These are phyloP conservation scores for Pseudopithomyces maydicus DNA, from an alignment of 2,329 filamentous ascomycete species.

Conservation along the genomic window DNA sequence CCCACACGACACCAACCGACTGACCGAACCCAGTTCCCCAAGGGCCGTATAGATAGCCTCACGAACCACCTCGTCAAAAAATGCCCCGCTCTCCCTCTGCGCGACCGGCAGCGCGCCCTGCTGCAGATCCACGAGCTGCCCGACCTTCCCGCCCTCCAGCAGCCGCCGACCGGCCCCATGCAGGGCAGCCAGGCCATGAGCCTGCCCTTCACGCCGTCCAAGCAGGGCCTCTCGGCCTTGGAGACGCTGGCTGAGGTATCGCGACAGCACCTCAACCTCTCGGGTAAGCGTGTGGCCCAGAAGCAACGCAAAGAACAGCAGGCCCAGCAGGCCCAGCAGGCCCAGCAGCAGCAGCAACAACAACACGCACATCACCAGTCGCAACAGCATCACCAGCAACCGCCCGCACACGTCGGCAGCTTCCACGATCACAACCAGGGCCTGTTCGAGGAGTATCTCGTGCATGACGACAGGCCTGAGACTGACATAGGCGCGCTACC, in stretches of 20 bases:
- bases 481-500: conserved; percentile 28
- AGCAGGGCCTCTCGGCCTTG: conserved; percentile 75
- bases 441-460: conserved; percentile 44
- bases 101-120: conserved; percentile 76
- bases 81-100: conserved; percentile 77
- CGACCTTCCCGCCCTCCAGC: conserved; percentile 53
- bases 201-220: conserved; percentile 51
- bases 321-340: no score
- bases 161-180: conserved; percentile 23
- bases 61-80: conserved; percentile 83
- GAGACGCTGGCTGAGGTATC: conserved; percentile 90
- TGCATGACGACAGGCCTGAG: conserved; percentile 45
- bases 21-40: conserved; percentile 67
- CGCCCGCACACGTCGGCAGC: conserved; percentile 14
- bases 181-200: conserved; percentile 40
- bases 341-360: conserved; percentile 20
- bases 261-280: conserved; percentile 69
- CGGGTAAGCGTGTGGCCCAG: conserved; percentile 48
- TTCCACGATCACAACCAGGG: conserved; percentile 25
- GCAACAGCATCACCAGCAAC: conserved; percentile 12
- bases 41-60: conserved; percentile 83
- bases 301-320: conserved; percentile 29
- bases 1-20: conserved; percentile 12
- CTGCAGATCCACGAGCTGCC: conserved; percentile 74
- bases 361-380: conserved; percentile 12